A percentile compares a stretch with the other conserved stretches of the same genome.
Conservation (phyloP, 2,329 filamentous ascomycete species). For the Ophiostoma novo-ulmi region DNA sequence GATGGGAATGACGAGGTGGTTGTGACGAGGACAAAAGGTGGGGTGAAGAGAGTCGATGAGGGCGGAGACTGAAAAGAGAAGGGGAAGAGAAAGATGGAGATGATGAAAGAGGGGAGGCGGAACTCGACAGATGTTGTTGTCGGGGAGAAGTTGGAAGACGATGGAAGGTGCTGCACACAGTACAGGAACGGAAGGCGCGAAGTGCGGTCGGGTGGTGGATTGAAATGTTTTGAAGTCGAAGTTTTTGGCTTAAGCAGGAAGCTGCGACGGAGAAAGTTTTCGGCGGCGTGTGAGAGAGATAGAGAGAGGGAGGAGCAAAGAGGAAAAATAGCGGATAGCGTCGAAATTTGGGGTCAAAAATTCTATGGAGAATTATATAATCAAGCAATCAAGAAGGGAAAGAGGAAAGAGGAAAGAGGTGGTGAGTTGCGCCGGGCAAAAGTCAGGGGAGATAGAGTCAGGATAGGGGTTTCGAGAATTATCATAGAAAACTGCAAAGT, state of each 20-base stretch:
- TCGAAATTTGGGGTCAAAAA: not conserved
- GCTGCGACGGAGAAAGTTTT: constrained; percentile 17
- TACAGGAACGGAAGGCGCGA: constrained; percentile 21
- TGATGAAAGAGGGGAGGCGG: too few relatives aligned
- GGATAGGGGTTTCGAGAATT: too few relatives aligned
- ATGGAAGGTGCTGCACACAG: constrained; percentile 24
- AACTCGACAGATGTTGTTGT: not conserved
- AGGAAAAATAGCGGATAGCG: not conserved
- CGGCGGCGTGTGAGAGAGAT: not conserved
- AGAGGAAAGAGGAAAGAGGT: not conserved
- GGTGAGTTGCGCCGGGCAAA: not conserved
- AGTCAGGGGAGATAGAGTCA: not conserved
- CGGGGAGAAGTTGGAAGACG: not conserved
- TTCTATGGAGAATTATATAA: constrained; percentile 3
- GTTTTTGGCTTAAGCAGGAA: constrained; percentile 19
- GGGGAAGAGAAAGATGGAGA: not conserved
- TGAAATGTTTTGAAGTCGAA: constrained; percentile 7
- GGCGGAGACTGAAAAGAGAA: not conserved
- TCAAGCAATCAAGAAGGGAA: not conserved
- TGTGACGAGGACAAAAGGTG: not conserved
- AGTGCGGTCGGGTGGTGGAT: constrained; percentile 1
- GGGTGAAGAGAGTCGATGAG: not conserved
- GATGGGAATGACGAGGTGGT: constrained; percentile 6
- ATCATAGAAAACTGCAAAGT: not conserved
- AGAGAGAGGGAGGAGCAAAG: not conserved